Conservation (phyloP, 768 basidiomycete genomes). For the Lepiota brunneoincarnata region DNA sequence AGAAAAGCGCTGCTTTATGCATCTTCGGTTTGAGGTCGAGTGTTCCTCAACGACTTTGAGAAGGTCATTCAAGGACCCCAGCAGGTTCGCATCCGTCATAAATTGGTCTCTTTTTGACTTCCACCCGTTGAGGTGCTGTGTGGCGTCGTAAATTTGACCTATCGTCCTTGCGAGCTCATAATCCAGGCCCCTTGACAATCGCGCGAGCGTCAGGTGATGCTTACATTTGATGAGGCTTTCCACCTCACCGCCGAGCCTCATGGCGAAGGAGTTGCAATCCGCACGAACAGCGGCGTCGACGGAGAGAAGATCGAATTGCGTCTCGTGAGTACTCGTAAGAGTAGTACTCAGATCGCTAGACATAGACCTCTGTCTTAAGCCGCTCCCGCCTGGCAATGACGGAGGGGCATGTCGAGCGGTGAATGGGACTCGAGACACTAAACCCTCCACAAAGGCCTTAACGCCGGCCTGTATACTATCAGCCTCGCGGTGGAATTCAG, state of each 20-base stretch:
- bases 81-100: constrained; percentile 10
- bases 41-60: constrained; percentile 34
- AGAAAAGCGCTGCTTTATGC: constrained; percentile 42
- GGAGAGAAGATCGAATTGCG: constrained; percentile 54
- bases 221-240: constrained; percentile 47
- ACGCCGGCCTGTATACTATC: constrained; percentile 40
- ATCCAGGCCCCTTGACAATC: constrained; percentile 55
- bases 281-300: constrained; percentile 68
- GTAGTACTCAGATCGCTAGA: constrained; percentile 10
- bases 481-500: constrained; percentile 26
- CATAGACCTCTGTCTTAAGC: constrained; percentile 1
- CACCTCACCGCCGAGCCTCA: constrained; percentile 56
- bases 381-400: constrained; percentile 5
- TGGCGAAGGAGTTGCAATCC: constrained; percentile 66
- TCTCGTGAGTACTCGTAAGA: constrained; percentile 21
- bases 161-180: constrained; percentile 32
- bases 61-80: constrained; percentile 32
- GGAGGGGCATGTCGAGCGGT: constrained; percentile 36
- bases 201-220: constrained; percentile 48
- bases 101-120: constrained; percentile 18
- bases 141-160: constrained; percentile 15
- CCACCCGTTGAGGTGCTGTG: constrained; percentile 36
- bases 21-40: constrained; percentile 10
- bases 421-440: constrained; percentile 56
- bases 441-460: constrained; percentile 42